A percentile compares a stretch with the other conserved stretches of the same genome.
phyloP scores from a whole-genome alignment of 805 yeast species.

The Metschnikowia sp. region DNA sequence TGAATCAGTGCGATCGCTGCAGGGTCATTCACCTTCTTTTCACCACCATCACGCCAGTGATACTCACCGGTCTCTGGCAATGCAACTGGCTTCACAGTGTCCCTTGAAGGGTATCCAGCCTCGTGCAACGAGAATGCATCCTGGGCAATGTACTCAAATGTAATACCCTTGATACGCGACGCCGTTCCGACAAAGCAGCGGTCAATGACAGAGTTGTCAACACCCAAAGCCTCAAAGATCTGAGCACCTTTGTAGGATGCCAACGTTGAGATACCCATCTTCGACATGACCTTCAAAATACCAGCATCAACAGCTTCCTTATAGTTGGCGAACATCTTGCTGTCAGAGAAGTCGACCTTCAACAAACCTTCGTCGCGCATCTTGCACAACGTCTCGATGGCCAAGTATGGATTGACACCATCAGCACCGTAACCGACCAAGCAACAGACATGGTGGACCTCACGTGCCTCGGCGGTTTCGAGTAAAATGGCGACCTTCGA shows the following conservation, averaged over 20 bases:
- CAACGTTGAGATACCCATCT: slow-evolving; percentile 98
- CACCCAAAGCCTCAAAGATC: slow-evolving; percentile 94
- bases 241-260: slow-evolving; percentile 99
- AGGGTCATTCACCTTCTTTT: slow-evolving; percentile 91
- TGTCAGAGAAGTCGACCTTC: slow-evolving; percentile 52
- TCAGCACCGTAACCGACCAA: slow-evolving; percentile 97
- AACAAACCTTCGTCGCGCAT: slow-evolving; percentile 79
- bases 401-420: slow-evolving; percentile 91
- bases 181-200: slow-evolving; percentile 97
- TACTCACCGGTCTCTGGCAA: slow-evolving; percentile 96
- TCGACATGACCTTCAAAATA: slow-evolving; percentile 94
- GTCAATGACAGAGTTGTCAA: slow-evolving; percentile 92
- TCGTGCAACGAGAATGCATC: slow-evolving; percentile 94
- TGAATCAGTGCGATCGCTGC: slow-evolving; percentile 92
- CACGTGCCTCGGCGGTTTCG: slow-evolving; percentile 97
- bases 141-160: slow-evolving; percentile 93
- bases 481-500: slow-evolving; percentile 88
- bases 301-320: slow-evolving; percentile 86
- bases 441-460: slow-evolving; percentile 94
- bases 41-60: slow-evolving; percentile 99
- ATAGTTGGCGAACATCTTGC: slow-evolving; percentile 69
- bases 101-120: slow-evolving; percentile 82
- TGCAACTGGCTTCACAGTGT: slow-evolving; percentile 63
- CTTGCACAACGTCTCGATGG: slow-evolving; percentile 81
- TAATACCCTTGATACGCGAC: slow-evolving; percentile 91